Evolutionary conservation across 495 filamentous ascomycete species (phyloP).

Genomic region (Penicillium cosmopolitanum): DNA sequence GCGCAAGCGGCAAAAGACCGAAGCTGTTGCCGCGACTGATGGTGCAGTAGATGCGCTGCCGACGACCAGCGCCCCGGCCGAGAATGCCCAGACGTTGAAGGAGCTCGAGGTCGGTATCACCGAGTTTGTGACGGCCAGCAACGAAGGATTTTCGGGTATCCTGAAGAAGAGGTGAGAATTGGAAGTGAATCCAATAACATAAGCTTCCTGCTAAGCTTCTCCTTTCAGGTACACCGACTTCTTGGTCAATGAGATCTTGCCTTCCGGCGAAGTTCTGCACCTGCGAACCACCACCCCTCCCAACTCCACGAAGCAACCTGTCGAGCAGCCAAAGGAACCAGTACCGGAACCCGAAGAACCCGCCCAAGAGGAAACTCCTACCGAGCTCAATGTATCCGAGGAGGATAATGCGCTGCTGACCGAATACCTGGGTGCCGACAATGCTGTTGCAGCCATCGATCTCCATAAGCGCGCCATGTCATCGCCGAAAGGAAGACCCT

Average conservation of each 20-base stretch:
- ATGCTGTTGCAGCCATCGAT: slow-evolving; percentile 41
- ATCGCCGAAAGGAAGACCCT: slow-evolving; percentile 43
- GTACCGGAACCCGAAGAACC: slow-evolving; percentile 11
- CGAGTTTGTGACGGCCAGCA: slow-evolving; percentile 53
- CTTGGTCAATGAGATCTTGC: slow-evolving; percentile 87
- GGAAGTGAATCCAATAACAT: not conserved
- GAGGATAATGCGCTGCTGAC: slow-evolving; percentile 51
- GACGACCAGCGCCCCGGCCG: slow-evolving; percentile 6
- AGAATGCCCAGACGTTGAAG: slow-evolving; percentile 40
- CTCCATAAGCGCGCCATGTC: slow-evolving; percentile 50
- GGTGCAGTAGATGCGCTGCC: slow-evolving; percentile 18
- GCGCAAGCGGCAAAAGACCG: slow-evolving; percentile 49
- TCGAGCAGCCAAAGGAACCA: slow-evolving; percentile 3
- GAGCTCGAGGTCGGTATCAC: slow-evolving; percentile 61
- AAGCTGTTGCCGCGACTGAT: slow-evolving; percentile 30
- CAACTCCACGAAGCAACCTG: slow-evolving; percentile 14
- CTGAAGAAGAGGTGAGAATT: slow-evolving; percentile 60
- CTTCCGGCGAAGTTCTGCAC: slow-evolving; percentile 78
- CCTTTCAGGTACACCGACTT: slow-evolving; percentile 85
- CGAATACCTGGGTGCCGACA: slow-evolving; percentile 48
- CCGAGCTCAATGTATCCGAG: slow-evolving; percentile 43
- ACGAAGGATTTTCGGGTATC: slow-evolving; percentile 56
- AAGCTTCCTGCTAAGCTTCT: slow-evolving; percentile 2
- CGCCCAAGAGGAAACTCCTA: slow-evolving; percentile 15
- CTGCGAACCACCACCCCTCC: slow-evolving; percentile 54